These are phyloP conservation scores for Trichoderma simmonsii DNA, from an alignment of 2,329 filamentous ascomycete species.

Conservation along the genomic window DNA sequence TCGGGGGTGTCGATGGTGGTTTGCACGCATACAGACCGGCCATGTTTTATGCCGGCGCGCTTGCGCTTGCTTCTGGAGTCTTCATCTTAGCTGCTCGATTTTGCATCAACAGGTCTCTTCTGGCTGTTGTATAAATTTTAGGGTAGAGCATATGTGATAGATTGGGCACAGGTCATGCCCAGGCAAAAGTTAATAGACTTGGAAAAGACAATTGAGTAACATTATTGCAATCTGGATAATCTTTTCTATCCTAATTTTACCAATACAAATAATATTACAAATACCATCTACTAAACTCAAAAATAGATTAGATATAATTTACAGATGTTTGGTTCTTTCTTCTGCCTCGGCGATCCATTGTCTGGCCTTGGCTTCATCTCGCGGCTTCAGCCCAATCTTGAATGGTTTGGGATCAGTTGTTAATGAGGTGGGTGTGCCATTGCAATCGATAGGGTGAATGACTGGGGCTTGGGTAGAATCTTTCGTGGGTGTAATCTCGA, in stretches of 20 bases:
- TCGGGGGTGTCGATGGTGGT: constrained; percentile 45
- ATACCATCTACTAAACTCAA: too few species aligned
- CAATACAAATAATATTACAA: not conserved
- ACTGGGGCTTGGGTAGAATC: constrained; percentile 45
- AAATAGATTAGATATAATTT: not conserved
- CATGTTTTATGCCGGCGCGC: constrained; percentile 57
- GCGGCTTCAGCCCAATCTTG: constrained; percentile 53
- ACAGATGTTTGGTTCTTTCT: constrained; percentile 45
- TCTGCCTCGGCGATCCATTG: constrained; percentile 54
- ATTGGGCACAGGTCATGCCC: not conserved
- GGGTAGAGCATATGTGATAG: not conserved
- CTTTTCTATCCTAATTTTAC: not conserved
- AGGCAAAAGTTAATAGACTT: not conserved
- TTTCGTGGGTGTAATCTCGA: constrained; percentile 50
- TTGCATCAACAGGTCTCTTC: constrained; percentile 36
- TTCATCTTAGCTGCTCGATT: constrained; percentile 43
- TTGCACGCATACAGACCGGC: constrained; percentile 53
- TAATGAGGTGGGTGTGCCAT: constrained; percentile 53
- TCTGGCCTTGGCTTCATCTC: constrained; percentile 44
- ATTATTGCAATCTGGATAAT: not conserved
- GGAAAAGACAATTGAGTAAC: not conserved
- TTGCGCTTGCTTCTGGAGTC: constrained; percentile 43
- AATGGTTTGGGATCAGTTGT: constrained; percentile 62
- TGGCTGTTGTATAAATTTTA: constrained; percentile 24
- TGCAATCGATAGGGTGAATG: constrained; percentile 56